A percentile compares a stretch with the other conserved stretches of the same genome.
Conservation (phyloP, 495 filamentous ascomycete genomes). For the Trichocladium uniseriatum region DNA sequence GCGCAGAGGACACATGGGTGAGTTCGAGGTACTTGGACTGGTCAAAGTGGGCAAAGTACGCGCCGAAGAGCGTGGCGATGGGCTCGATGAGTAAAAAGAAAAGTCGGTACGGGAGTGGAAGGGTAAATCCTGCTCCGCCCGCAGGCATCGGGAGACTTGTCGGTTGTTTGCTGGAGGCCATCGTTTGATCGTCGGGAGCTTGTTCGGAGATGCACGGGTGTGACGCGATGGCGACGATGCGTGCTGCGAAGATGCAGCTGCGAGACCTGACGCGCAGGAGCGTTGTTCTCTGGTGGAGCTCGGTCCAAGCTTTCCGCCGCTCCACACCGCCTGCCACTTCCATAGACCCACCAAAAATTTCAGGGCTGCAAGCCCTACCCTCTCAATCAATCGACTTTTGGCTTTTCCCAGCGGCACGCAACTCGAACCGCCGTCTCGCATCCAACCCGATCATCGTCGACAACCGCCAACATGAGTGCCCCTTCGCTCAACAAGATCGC, state of each 20-base stretch:
- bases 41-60: constrained; percentile 50
- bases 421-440: constrained; percentile 4
- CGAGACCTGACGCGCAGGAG: too few species aligned
- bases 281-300: too few species aligned
- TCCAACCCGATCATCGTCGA: constrained; percentile 20
- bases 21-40: constrained; percentile 51
- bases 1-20: constrained; percentile 42
- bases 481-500: constrained; percentile 94
- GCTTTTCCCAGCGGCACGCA: constrained; percentile 9
- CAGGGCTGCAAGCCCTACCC: constrained; percentile 28
- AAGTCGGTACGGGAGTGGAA: constrained; percentile 45
- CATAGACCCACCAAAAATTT: constrained; percentile 1
- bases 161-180: constrained; percentile 5
- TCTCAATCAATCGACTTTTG: constrained; percentile 6
- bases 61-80: constrained; percentile 52
- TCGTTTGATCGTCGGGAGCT: background rate
- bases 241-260: too few species aligned
- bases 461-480: constrained; percentile 41
- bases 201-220: background rate
- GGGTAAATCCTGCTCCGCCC: constrained; percentile 15
- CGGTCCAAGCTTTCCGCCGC: background rate
- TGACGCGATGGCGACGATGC: too few species aligned
- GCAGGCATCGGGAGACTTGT: background rate
- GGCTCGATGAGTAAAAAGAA: constrained; percentile 65
- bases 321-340: constrained; percentile 10